Evolutionary conservation across 2,329 filamentous ascomycete species (phyloP).

Genomic region (Fusarium sp.): DNA sequence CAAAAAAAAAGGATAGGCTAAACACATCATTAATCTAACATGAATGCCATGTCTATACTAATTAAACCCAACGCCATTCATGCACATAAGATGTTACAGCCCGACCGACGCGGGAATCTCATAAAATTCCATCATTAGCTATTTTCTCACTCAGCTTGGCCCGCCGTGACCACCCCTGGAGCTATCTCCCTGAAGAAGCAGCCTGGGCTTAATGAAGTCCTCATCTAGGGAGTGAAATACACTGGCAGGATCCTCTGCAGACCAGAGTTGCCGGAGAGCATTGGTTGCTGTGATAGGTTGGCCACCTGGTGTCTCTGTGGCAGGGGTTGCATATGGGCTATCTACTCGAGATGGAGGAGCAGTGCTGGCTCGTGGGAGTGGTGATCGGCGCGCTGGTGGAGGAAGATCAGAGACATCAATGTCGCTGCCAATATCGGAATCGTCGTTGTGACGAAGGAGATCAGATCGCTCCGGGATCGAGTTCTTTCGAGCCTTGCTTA

Average conservation of each 20-base stretch:
- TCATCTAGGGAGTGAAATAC: conserved; percentile 95
- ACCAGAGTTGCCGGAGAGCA: conserved; percentile 84
- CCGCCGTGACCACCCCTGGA: conserved; percentile 48
- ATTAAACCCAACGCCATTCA: conserved; percentile 46
- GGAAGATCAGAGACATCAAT: conserved; percentile 76
- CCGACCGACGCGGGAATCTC: conserved; percentile 9
- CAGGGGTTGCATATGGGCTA: conserved; percentile 51
- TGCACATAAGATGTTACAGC: conserved; percentile 43
- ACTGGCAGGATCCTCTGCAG: conserved; percentile 87
- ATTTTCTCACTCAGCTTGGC: conserved; percentile 33
- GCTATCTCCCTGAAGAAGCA: conserved; percentile 80
- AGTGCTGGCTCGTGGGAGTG: conserved; percentile 51
- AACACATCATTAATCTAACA: conserved; percentile 35
- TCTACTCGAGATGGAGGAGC: conserved; percentile 45
- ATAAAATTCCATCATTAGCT: conserved; percentile 16
- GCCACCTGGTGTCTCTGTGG: conserved; percentile 47
- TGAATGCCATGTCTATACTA: conserved; percentile 39
- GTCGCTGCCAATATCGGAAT: conserved; percentile 73
- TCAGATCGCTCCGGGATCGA: conserved; percentile 67
- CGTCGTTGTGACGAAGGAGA: conserved; percentile 64
- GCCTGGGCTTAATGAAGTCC: conserved; percentile 92
- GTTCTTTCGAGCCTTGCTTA: conserved; percentile 67
- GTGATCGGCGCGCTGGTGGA: conserved; percentile 66
- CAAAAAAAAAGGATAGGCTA: background rate
- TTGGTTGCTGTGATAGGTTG: conserved; percentile 76